Conservation (phyloP, 345 rosid genomes). For the Balakata baccata region DNA sequence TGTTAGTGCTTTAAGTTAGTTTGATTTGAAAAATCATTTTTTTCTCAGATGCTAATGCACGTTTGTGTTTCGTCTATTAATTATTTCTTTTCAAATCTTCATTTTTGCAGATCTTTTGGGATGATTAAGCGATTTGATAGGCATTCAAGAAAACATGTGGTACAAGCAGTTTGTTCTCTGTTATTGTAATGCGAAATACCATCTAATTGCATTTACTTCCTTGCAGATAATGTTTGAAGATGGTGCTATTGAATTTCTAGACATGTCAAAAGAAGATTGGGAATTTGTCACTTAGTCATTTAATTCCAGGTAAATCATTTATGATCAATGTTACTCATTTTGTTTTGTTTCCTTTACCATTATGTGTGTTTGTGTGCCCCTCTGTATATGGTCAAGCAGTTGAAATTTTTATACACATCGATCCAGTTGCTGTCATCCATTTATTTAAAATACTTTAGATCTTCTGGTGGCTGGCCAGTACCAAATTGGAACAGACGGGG, state of each 20-base stretch:
- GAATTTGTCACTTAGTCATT: constrained; percentile 41
- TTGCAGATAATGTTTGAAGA: constrained; percentile 77
- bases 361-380: too few species aligned
- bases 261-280: constrained; percentile 74
- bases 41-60: neutral
- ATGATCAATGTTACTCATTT: neutral
- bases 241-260: constrained; percentile 52
- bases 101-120: constrained; percentile 59
- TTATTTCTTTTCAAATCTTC: neutral
- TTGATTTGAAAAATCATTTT: neutral
- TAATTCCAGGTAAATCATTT: neutral
- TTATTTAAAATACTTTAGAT: too few species aligned
- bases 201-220: constrained; percentile 3
- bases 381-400: too few species aligned
- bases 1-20: neutral
- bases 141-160: constrained; percentile 59
- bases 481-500: too few species aligned
- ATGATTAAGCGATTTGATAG: constrained; percentile 59
- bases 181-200: neutral
- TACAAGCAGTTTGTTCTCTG: constrained; percentile 30
- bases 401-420: too few species aligned
- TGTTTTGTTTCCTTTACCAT: too few species aligned
- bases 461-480: too few species aligned
- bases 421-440: too few species aligned
- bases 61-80: neutral